Percentiles rank a stretch among this genome's conserved stretches.
These are phyloP conservation scores for Iberis pinnata DNA, from an alignment of 345 rosid genomes.

Conservation along the genomic window DNA sequence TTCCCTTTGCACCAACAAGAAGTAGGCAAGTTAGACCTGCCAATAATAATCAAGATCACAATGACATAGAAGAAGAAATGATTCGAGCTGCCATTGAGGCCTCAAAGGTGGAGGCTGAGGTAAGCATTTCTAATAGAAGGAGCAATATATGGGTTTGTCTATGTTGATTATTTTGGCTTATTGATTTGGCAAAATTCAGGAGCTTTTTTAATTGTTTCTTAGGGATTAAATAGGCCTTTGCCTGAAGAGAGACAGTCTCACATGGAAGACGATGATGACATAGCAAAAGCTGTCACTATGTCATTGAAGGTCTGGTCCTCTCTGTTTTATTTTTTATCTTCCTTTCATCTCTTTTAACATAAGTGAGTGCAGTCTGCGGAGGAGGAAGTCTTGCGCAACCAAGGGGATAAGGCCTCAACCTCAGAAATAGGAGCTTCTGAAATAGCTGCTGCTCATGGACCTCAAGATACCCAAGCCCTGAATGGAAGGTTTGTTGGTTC, in stretches of 20 bases:
- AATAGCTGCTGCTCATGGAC: slow-evolving; percentile 38
- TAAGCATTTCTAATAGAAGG: slow-evolving; percentile 22
- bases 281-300: slow-evolving; percentile 62
- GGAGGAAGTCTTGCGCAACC: slow-evolving; percentile 46
- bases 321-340: background rate
- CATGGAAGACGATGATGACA: slow-evolving; percentile 51
- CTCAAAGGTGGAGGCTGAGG: slow-evolving; percentile 69
- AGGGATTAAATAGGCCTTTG: slow-evolving; percentile 40
- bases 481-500: slow-evolving; percentile 61
- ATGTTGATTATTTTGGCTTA: slow-evolving; percentile 10
- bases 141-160: background rate
- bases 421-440: slow-evolving; percentile 37
- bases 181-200: slow-evolving; percentile 5
- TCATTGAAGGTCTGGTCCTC: slow-evolving; percentile 49
- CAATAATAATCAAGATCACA: slow-evolving; percentile 45
- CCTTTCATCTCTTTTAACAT: slow-evolving; percentile 19
- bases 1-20: slow-evolving; percentile 32
- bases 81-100: slow-evolving; percentile 98
- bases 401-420: slow-evolving; percentile 36
- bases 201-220: slow-evolving; percentile 10
- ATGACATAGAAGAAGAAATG: slow-evolving; percentile 99
- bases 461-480: slow-evolving; percentile 33
- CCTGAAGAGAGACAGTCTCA: slow-evolving; percentile 38
- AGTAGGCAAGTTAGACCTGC: slow-evolving; percentile 32
- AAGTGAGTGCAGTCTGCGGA: slow-evolving; percentile 54